A percentile compares a stretch with the other conserved stretches of the same genome.
phyloP scores from a whole-genome alignment of 129 eudicot genomes.

The Helianthus tuberosus region DNA sequence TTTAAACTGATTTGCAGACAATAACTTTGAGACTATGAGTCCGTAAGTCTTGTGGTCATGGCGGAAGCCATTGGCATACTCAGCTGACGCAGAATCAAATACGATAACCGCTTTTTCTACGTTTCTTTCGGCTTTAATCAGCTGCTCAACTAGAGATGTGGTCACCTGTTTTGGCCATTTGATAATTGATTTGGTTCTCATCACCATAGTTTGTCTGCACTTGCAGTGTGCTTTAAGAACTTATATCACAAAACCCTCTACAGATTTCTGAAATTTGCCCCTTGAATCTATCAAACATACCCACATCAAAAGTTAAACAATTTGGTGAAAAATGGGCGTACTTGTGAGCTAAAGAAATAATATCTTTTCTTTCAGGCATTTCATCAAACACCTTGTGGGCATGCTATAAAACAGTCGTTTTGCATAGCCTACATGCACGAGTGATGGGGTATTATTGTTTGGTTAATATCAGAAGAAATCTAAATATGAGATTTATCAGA shows the following conservation, averaged over 20 bases:
- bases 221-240: too few species aligned
- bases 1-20: conserved; percentile 66
- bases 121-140: conserved; percentile 52
- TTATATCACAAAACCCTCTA: too few species aligned
- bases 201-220: conserved; percentile 5
- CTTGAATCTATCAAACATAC: not conserved
- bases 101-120: conserved; percentile 62
- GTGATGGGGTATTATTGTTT: not conserved
- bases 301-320: conserved; percentile 3
- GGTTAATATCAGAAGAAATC: not conserved
- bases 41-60: conserved; percentile 75
- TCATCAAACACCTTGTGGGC: not conserved
- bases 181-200: conserved; percentile 51
- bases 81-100: conserved; percentile 83
- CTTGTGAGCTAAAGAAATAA: not conserved
- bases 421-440: not conserved
- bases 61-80: conserved; percentile 69
- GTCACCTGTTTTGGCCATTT: conserved; percentile 85
- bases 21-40: conserved; percentile 58
- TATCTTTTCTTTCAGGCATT: not conserved
- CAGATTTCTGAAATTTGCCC: too few species aligned
- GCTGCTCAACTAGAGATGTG: conserved; percentile 59
- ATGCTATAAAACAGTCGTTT: not conserved
- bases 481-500: not conserved
- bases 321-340: not conserved